Evolutionary conservation across 2,329 filamentous ascomycete species (phyloP), one percentile per base, ranked within the genome.

Genomic region (Lojkania enalia): DNA sequence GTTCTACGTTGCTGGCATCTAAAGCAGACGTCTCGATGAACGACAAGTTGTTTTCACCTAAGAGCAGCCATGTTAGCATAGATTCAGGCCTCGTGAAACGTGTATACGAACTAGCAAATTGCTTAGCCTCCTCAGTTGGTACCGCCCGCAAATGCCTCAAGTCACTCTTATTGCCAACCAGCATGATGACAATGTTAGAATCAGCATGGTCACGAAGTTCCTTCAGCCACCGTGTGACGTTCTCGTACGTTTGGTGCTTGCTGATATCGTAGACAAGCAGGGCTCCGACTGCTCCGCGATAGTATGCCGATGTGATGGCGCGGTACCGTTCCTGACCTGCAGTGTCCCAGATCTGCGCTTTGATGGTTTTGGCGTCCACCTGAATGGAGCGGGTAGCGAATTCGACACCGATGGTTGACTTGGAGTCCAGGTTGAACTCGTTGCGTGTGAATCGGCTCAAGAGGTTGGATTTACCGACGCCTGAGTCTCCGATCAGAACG

Each of bases 161-260:
- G 95, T 99, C 94, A 74, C 91, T 97, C 87, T 99, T 99, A 85
- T 99, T 99, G 74, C 94, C 94, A 44, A 97, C 94, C 66, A 99
- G 80, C 94, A 99, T 99, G 72, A 99, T 99, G 65, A 99, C 91
- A 66, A 97, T 96, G 78, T 97, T 97, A 65, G 90, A 91, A 72
- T 99, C 94, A 62, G 94, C 94, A 74, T 99, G 91, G 70, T 96
- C 94, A 64, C 94, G 85, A 69, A 99, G 81, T 80, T 99, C 94
- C 79, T 97, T 99, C 78, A 99, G 78, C 94, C 94, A 99, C 76
- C 95, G 84, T 58, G 90, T 96, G 66, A 99, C 94, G 72, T 97
- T 97, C 77, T 97, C 92, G 74, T 96, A 97, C 58, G 94, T 97
- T 78, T 96, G 90, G 75, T 96, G 90, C 82, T 97, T 97, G 87